phyloP scores from a whole-genome alignment of 495 filamentous ascomycete genomes.

The Pseudevernia furfuracea region DNA sequence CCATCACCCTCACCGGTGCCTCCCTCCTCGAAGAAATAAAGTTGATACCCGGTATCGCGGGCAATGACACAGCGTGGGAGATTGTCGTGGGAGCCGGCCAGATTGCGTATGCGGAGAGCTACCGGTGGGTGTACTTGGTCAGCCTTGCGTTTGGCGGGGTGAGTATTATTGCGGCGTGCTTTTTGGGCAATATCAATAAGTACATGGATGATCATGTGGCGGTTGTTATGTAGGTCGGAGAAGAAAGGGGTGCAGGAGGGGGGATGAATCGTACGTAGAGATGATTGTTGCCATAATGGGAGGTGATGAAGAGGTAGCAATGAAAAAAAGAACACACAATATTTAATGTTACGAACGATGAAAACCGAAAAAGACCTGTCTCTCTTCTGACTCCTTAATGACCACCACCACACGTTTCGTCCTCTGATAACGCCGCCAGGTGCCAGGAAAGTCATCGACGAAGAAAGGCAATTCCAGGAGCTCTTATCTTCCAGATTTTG shows the following conservation, averaged over 20 bases:
- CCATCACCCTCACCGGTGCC: slow-evolving; percentile 50
- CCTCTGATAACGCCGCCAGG: no score
- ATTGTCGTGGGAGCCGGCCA: slow-evolving; percentile 55
- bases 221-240: slow-evolving; percentile 43
- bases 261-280: background rate
- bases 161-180: slow-evolving; percentile 54
- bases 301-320: background rate
- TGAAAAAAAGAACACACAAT: background rate
- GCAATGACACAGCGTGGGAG: slow-evolving; percentile 46
- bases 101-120: slow-evolving; percentile 53
- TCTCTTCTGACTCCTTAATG: background rate
- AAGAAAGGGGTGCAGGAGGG: background rate
- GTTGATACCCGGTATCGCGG: slow-evolving; percentile 49
- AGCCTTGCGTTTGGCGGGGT: slow-evolving; percentile 61
- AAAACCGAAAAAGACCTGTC: background rate
- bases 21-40: slow-evolving; percentile 47
- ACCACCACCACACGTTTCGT: background rate
- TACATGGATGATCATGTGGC: slow-evolving; percentile 65
- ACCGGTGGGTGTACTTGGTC: slow-evolving; percentile 60
- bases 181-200: slow-evolving; percentile 55
- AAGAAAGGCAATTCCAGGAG: no score
- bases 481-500: no score
- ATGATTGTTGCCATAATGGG: background rate
- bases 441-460: no score
- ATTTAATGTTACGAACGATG: background rate